Conservation (phyloP, 768 basidiomycete species). For the Amanita pseudoporphyria region DNA sequence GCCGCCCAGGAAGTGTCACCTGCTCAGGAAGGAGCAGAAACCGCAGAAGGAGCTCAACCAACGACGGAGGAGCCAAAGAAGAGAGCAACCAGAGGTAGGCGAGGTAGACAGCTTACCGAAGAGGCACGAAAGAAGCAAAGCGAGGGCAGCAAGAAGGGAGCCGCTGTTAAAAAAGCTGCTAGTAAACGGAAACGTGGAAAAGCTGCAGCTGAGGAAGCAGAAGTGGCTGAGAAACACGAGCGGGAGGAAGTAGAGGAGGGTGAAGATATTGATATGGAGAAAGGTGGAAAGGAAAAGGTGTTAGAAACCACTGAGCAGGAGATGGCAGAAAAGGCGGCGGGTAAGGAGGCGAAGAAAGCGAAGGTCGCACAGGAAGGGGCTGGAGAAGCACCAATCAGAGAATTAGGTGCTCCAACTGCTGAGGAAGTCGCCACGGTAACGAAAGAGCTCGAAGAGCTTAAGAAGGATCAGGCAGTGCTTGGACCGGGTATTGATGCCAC, state of each 20-base stretch:
- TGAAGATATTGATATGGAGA: neutral
- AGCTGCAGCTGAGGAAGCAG: conserved; percentile 3
- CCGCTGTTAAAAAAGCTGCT: neutral
- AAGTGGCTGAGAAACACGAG: conserved; percentile 16
- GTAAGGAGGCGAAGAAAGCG: conserved; percentile 17
- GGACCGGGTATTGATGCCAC: neutral
- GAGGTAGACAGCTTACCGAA: neutral
- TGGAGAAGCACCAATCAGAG: too few species aligned
- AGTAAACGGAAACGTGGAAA: neutral
- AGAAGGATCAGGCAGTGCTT: too few species aligned
- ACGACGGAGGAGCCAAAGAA: conserved; percentile 7
- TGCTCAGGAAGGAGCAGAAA: neutral
- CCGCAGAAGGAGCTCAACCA: too few species aligned
- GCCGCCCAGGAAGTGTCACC: neutral
- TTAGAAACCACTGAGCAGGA: conserved; percentile 9
- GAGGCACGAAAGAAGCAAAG: conserved; percentile 1
- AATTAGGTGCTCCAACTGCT: too few species aligned
- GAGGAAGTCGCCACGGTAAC: too few species aligned
- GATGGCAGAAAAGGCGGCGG: conserved; percentile 12
- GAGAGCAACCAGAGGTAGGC: neutral
- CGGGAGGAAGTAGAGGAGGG: conserved; percentile 7
- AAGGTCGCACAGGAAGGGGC: conserved; percentile 8
- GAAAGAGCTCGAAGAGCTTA: too few species aligned
- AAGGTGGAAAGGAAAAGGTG: conserved; percentile 1
- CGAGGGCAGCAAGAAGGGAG: neutral